Base-by-base conservation (phyloP, 75 land plant species). In the Chamaecyparis obtusa region DNA sequence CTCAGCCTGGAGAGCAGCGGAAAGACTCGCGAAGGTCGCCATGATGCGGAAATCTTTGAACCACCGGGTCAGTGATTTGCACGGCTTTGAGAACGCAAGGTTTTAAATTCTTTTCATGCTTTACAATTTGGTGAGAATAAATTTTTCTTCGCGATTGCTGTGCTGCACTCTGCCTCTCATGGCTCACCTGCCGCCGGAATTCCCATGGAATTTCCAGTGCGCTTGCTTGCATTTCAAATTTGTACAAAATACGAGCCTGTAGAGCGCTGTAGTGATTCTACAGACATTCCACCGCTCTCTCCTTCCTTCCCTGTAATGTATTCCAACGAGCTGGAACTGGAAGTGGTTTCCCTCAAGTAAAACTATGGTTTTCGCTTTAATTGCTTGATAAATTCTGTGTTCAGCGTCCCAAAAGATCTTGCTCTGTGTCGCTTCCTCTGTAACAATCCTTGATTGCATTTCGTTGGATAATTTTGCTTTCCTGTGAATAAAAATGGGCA, bases 81-180 rank as follows among this genome's bases (percentile, higher is more conserved):
- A 86, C 86, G 86, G 86, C 33, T 74, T 86, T n/a, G 86, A 86
- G 32, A 74, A 86, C 19, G 86, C 86, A n/a, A 86, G 86, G 44
- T 86, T 86, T 86, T 86, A 77, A 39, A 76, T 84, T 54, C 35
- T 55, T 33, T 54, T 84, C 49, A 30, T 48, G 19, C 64, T 84
- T 84, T 46, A 55, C 32, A 36, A 30, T 84, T 30, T 35, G 36
- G 76, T 32, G 36, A 74, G 76, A 30, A 74, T 74, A 74, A 74
- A 74, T 11, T 35, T 33, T 14, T 64, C 5, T 74, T 33, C 76
- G 16, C 15, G 35, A 74, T 74, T 74, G 33, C 76, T 64, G 76
- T 33, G 2, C 76, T 33, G 2, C 76, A 32, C 33, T 27, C 75
- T 24, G 13, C 30, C n/a, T 74, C 33, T 74, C 16, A 11, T 9